Conservation (phyloP, 2,329 filamentous ascomycete genomes). For the Camillea tinctor region DNA sequence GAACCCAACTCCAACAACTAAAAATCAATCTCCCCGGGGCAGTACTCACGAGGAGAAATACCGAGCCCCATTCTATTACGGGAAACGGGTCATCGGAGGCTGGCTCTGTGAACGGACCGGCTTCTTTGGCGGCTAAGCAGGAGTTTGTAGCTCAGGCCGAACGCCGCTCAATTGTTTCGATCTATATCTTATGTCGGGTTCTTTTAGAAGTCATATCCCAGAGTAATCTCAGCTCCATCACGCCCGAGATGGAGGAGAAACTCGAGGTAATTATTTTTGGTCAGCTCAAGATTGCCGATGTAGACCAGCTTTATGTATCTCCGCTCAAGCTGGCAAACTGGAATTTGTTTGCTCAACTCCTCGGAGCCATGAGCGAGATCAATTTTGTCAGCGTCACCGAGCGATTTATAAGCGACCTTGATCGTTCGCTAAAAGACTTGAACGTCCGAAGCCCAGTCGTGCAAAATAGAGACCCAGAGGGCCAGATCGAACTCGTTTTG, state of each 20-base stretch:
- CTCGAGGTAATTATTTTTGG: constrained; percentile 94
- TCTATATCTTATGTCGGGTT: constrained; percentile 92
- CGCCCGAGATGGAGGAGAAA: constrained; percentile 87
- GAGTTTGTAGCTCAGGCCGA: constrained; percentile 78
- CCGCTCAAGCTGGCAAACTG: constrained; percentile 90
- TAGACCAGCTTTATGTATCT: constrained; percentile 74
- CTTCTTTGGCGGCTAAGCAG: constrained; percentile 53
- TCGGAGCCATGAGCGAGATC: constrained; percentile 94
- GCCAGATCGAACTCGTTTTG: constrained; percentile 81
- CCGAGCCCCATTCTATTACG: constrained; percentile 60
- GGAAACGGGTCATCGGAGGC: constrained; percentile 30
- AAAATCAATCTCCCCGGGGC: constrained; percentile 40
- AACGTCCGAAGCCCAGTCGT: constrained; percentile 63
- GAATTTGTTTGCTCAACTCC: constrained; percentile 87
- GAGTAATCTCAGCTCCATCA: constrained; percentile 79
- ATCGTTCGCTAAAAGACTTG: constrained; percentile 73
- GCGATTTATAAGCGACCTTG: constrained; percentile 79
- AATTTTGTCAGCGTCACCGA: constrained; percentile 83
- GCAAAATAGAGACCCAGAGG: constrained; percentile 67
- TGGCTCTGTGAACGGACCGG: constrained; percentile 35
- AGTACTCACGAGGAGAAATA: constrained; percentile 67
- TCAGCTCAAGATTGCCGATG: constrained; percentile 87
- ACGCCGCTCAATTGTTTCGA: constrained; percentile 87
- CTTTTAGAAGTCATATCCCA: constrained; percentile 92
- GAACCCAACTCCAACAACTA: constrained; percentile 55